These are phyloP conservation scores for Termitomyces sp. DNA, from an alignment of 768 basidiomycete species.

Conservation along the genomic window DNA sequence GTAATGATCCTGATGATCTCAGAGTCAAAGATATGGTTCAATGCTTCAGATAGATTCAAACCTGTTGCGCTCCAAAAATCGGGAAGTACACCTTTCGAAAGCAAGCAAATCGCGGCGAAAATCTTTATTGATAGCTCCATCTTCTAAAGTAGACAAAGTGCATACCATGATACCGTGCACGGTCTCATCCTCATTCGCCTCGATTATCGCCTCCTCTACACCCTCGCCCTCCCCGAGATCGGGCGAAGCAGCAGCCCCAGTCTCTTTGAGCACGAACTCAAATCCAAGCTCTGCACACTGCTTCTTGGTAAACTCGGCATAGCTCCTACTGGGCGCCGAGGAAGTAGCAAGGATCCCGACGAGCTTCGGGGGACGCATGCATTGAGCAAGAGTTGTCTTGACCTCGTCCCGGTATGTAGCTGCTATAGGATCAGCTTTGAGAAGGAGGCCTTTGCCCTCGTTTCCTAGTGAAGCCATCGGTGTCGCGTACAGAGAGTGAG, in stretches of 20 bases:
- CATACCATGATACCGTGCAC: constrained; percentile 95
- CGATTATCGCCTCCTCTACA: constrained; percentile 93
- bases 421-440: constrained; percentile 76
- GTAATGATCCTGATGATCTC: constrained; percentile 74
- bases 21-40: constrained; percentile 1
- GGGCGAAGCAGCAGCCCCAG: constrained; percentile 54
- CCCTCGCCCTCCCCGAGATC: constrained; percentile 75
- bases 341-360: constrained; percentile 90
- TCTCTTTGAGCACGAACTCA: constrained; percentile 72
- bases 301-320: constrained; percentile 87
- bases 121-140: constrained; percentile 1
- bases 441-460: constrained; percentile 63
- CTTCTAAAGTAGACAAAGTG: constrained; percentile 3
- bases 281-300: constrained; percentile 89
- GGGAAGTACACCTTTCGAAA: constrained; percentile 83
- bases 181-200: constrained; percentile 82
- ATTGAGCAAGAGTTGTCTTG: constrained; percentile 32
- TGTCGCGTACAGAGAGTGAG: neutral
- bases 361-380: constrained; percentile 55
- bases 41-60: constrained; percentile 21
- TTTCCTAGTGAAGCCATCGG: constrained; percentile 17
- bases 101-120: neutral
- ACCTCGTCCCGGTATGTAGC: constrained; percentile 68
- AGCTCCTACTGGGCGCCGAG: constrained; percentile 71
- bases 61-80: constrained; percentile 87